phyloP scores from a whole-genome alignment of 2,329 filamentous ascomycete genomes.

The Colletotrichum viniferum region DNA sequence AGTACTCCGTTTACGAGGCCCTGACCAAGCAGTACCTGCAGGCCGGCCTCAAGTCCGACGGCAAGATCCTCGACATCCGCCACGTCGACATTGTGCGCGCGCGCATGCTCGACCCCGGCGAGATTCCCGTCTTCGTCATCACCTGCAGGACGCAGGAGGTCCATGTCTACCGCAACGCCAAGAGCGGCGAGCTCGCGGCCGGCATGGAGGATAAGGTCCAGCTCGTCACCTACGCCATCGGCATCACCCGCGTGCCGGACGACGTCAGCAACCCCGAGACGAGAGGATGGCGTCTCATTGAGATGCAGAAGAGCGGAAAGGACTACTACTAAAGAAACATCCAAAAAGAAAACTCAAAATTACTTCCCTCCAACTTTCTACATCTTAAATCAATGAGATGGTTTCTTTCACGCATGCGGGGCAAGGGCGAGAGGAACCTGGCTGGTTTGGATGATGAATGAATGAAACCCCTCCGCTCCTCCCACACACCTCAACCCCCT shows the following conservation, averaged over 20 bases:
- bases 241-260: conserved; percentile 90
- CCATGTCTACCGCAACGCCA: conserved; percentile 93
- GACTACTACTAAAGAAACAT: conserved; percentile 67
- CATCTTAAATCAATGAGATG: not conserved
- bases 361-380: not conserved
- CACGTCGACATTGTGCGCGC: conserved; percentile 88
- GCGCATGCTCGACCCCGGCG: conserved; percentile 81
- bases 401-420: not conserved
- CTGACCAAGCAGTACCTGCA: conserved; percentile 95
- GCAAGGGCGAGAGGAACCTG: too few species aligned
- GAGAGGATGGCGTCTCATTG: conserved; percentile 94
- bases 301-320: conserved; percentile 96
- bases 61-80: conserved; percentile 92
- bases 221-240: conserved; percentile 96
- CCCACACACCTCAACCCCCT: not conserved
- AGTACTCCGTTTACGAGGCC: conserved; percentile 97
- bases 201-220: conserved; percentile 99
- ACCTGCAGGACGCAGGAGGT: conserved; percentile 97
- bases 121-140: conserved; percentile 95
- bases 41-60: conserved; percentile 91
- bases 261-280: conserved; percentile 98
- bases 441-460: not conserved
- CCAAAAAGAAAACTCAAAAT: not conserved
- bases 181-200: conserved; percentile 86
- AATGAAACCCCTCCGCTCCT: not conserved